Conservation (phyloP, 2,329 filamentous ascomycete species). For the Pseudogymnoascus sp. region DNA sequence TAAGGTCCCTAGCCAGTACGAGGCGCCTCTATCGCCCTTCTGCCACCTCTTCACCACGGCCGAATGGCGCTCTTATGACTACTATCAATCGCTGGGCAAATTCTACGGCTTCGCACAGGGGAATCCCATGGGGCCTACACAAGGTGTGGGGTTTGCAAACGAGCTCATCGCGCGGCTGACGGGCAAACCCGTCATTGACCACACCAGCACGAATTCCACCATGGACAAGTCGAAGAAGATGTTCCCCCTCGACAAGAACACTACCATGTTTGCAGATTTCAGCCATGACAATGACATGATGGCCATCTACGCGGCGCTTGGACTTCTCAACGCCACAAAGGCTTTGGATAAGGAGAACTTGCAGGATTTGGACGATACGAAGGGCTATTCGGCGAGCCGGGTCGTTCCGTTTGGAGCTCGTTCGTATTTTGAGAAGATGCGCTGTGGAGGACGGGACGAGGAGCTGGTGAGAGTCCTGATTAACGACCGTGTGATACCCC, state of each 20-base stretch:
- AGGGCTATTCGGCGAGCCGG: conserved; percentile 70
- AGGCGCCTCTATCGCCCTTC: conserved; percentile 58
- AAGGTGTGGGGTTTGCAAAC: conserved; percentile 82
- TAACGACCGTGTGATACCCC: conserved; percentile 72
- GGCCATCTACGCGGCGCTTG: conserved; percentile 66
- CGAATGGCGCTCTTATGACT: conserved; percentile 76
- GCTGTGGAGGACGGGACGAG: conserved; percentile 50
- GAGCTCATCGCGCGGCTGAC: conserved; percentile 81
- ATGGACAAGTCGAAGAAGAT: conserved; percentile 60
- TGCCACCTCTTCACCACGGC: conserved; percentile 64
- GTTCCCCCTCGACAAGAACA: conserved; percentile 59
- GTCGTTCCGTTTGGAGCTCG: conserved; percentile 74
- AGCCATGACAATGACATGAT: conserved; percentile 87
- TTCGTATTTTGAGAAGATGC: conserved; percentile 83
- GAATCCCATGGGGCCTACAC: conserved; percentile 71
- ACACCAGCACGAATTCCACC: conserved; percentile 70
- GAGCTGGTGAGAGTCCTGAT: conserved; percentile 73
- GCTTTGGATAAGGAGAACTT: conserved; percentile 46
- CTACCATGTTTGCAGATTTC: conserved; percentile 75
- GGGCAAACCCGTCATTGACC: conserved; percentile 56
- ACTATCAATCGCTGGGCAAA: conserved; percentile 72
- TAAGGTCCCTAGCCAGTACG: conserved; percentile 52
- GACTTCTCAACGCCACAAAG: conserved; percentile 63
- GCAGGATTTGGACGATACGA: conserved; percentile 43
- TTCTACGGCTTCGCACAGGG: conserved; percentile 77